A percentile compares a stretch with the other conserved stretches of the same genome.
Evolutionary conservation across 495 filamentous ascomycete genomes (phyloP).

Genomic region (Penicillium nucicola): DNA sequence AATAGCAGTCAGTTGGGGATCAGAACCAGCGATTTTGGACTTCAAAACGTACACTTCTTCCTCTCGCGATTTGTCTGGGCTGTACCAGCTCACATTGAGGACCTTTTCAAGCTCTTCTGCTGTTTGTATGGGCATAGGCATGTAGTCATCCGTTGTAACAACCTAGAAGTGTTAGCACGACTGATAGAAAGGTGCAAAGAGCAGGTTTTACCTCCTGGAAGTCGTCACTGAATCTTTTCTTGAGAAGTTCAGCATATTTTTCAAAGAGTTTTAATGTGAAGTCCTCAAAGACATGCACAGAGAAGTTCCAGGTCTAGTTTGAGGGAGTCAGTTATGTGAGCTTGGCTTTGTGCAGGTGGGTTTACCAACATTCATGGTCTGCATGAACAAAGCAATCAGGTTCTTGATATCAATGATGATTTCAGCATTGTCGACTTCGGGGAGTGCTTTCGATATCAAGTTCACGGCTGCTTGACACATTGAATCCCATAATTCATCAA

Average conservation of each 20-base stretch:
- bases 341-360: background rate
- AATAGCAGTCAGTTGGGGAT: slow-evolving; percentile 8
- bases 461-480: slow-evolving; percentile 87
- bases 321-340: slow-evolving; percentile 9
- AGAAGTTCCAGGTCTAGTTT: slow-evolving; percentile 81
- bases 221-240: slow-evolving; percentile 84
- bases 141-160: slow-evolving; percentile 95
- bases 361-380: slow-evolving; percentile 81
- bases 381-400: slow-evolving; percentile 87
- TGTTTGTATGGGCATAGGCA: slow-evolving; percentile 94
- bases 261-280: slow-evolving; percentile 84
- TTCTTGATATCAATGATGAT: slow-evolving; percentile 87
- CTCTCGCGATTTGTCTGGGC: slow-evolving; percentile 69
- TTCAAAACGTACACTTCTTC: slow-evolving; percentile 63
- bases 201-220: slow-evolving; percentile 71
- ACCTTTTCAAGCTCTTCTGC: slow-evolving; percentile 94
- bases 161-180: slow-evolving; percentile 52
- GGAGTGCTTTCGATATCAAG: slow-evolving; percentile 72
- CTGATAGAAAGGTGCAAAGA: background rate
- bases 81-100: slow-evolving; percentile 89
- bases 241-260: slow-evolving; percentile 90
- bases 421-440: slow-evolving; percentile 77
- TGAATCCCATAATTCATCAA: slow-evolving; percentile 97
- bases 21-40: background rate
- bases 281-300: slow-evolving; percentile 72